Evolutionary conservation across 306 rosid species (phyloP), one percentile per base, ranked within the genome.

Genomic region (Casuarina glauca): DNA sequence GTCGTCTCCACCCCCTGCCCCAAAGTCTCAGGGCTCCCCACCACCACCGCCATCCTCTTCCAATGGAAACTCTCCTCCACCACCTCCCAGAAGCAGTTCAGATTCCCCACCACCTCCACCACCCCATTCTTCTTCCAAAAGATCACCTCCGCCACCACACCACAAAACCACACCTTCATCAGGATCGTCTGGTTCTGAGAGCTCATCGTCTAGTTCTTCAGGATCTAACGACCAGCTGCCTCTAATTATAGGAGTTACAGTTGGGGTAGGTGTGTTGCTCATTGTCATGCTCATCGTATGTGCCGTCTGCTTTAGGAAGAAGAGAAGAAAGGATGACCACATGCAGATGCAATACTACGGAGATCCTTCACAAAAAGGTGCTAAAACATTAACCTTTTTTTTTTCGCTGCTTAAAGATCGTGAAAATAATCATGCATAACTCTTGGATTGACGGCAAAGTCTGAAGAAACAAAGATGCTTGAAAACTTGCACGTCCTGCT

Each of bases 311-410:
- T 32, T 74, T 2, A 85, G 80, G 76, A 93, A 42, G 88, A 93
- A 80, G 88, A 88, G 76, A 73, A 90, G 81, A 61, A 85, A 81
- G 82, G 50, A 36, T 9, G 79, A 73, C 16, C 78, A 77, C 41
- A 68, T 75, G 87, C 87, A 78, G 38, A 68, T 75, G 85, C 87
- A 79, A 45, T 86, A 88, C 63, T 88, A 87, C 60, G 87, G 86
- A 79, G 93, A 87, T 4, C 86, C 82, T 81, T 74, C 84, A 45
- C 79, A 72, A 73, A 82, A 85, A 89, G 93, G 94, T 90, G 50
- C 70, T 58, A 81, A 43, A 39, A 35, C 64, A 17, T 15, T 17
- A 52, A 60, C 67, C 76, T 54, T 46, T 13, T 9, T 20, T 26
- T 20, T 15, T 32, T 26, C 32, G 4, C 55, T 20, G 19, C 45